Evolutionary conservation across 371 early-diverging fungal species (phyloP).

Genomic region (Synchytrium microbalum): DNA sequence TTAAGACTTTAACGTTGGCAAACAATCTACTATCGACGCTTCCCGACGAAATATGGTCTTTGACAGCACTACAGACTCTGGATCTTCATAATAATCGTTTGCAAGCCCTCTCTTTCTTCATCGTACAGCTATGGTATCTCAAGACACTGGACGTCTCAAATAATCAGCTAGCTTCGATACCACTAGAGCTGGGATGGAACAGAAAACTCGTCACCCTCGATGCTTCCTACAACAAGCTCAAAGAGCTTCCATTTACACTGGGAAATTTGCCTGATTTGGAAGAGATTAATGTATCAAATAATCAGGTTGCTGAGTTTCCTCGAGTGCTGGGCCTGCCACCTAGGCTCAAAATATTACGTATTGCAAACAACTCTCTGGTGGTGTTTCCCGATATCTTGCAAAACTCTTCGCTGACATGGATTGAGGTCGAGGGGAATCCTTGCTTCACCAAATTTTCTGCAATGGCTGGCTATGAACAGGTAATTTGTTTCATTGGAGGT

Average conservation of each 20-base stretch:
- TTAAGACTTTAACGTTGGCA: background rate
- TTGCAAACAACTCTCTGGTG: background rate
- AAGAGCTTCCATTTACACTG: constrained; percentile 1
- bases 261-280: constrained; percentile 4
- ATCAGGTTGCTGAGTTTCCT: background rate
- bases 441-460: background rate
- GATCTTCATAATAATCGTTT: constrained; percentile 3
- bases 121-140: background rate
- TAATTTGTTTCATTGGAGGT: background rate
- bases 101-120: background rate
- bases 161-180: background rate
- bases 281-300: constrained; percentile 4
- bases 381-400: constrained; percentile 4
- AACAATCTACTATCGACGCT: background rate
- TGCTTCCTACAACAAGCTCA: constrained; percentile 10
- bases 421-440: constrained; percentile 7
- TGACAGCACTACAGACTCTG: constrained; percentile 8
- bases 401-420: background rate
- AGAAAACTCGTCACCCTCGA: constrained; percentile 9
- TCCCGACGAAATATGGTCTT: background rate
- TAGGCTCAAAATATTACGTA: background rate
- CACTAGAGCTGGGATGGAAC: background rate
- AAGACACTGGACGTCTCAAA: constrained; percentile 2
- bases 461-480: constrained; percentile 8
- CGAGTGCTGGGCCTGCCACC: background rate